phyloP scores from a whole-genome alignment of 257 asterid species.

The Ocimum tenuiflorum region DNA sequence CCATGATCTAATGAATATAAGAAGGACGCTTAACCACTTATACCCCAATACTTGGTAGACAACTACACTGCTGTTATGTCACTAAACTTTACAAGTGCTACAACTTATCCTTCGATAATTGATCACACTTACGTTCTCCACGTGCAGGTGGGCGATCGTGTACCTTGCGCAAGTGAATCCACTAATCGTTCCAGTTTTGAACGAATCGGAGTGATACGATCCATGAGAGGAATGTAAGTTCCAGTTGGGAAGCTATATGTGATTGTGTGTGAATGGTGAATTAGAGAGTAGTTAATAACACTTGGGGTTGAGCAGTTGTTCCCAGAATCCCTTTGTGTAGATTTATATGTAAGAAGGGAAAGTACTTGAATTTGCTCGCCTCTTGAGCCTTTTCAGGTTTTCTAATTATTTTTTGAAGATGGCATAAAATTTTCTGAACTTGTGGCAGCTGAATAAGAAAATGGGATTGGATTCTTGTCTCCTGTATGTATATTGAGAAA shows the following conservation, averaged over 20 bases:
- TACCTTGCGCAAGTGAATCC: constrained; percentile 87
- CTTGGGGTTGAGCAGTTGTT: constrained; percentile 15
- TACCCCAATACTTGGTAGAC: too few species aligned
- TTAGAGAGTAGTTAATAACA: constrained; percentile 23
- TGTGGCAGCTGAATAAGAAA: constrained; percentile 25
- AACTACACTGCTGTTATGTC: neutral
- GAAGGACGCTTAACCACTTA: too few species aligned
- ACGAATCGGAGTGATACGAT: constrained; percentile 46
- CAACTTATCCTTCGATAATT: neutral
- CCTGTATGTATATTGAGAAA: neutral
- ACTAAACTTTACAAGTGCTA: neutral
- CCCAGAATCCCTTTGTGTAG: constrained; percentile 21
- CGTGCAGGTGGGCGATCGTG: constrained; percentile 85
- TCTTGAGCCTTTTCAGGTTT: neutral
- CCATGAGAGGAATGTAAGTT: constrained; percentile 10
- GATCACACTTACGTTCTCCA: constrained; percentile 8
- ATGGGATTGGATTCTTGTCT: neutral
- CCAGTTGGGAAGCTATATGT: constrained; percentile 7
- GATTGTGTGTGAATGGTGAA: constrained; percentile 21
- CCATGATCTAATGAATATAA: too few species aligned
- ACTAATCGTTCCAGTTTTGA: constrained; percentile 74
- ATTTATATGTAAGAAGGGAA: constrained; percentile 21
- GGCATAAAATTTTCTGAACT: constrained; percentile 12
- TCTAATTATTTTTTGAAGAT: constrained; percentile 13
- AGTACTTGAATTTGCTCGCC: constrained; percentile 12